A percentile compares a stretch with the other conserved stretches of the same genome.
Conservation (phyloP, 2,329 filamentous ascomycete species). For the Helicocarpus griseus region DNA sequence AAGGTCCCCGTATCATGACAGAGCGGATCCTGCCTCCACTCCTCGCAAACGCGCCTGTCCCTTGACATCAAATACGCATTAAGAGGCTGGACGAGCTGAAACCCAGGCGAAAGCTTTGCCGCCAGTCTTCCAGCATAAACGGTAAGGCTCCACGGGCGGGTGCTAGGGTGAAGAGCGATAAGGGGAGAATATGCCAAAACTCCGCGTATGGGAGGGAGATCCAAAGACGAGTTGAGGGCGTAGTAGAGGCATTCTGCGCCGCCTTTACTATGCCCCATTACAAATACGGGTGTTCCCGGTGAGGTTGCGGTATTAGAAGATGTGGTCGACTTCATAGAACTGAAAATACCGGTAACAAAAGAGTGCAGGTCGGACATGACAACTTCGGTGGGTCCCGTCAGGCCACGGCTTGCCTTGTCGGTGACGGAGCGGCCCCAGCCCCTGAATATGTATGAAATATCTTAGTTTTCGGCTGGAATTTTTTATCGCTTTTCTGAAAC, state of each 20-base stretch:
- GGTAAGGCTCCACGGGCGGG: conserved; percentile 54
- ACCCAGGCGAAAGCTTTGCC: conserved; percentile 55
- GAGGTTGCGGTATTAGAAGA: conserved; percentile 22
- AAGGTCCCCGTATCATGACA: conserved; percentile 78
- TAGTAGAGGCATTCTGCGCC: conserved; percentile 66
- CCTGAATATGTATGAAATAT: conserved; percentile 19
- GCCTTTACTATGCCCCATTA: conserved; percentile 88
- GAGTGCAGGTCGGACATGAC: conserved; percentile 71
- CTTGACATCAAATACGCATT: conserved; percentile 56
- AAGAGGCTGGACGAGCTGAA: conserved; percentile 58
- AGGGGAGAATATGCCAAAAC: conserved; percentile 72
- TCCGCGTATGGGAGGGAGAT: conserved; percentile 56
- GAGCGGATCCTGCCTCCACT: conserved; percentile 56
- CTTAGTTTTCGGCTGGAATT: not conserved
- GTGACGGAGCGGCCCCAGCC: conserved; percentile 74
- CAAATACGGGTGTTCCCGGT: conserved; percentile 54
- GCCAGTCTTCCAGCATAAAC: conserved; percentile 59
- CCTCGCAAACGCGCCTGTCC: conserved; percentile 53
- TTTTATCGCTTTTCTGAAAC: not conserved
- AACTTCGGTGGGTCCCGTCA: conserved; percentile 61
- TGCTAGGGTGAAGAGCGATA: conserved; percentile 58
- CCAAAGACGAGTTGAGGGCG: conserved; percentile 33
- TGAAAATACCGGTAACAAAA: conserved; percentile 52
- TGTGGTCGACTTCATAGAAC: conserved; percentile 32
- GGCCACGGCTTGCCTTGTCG: conserved; percentile 53